Evolutionary conservation across 768 basidiomycete genomes (phyloP), one percentile per base, ranked within the genome.

Genomic region (Trametopsis cervina): DNA sequence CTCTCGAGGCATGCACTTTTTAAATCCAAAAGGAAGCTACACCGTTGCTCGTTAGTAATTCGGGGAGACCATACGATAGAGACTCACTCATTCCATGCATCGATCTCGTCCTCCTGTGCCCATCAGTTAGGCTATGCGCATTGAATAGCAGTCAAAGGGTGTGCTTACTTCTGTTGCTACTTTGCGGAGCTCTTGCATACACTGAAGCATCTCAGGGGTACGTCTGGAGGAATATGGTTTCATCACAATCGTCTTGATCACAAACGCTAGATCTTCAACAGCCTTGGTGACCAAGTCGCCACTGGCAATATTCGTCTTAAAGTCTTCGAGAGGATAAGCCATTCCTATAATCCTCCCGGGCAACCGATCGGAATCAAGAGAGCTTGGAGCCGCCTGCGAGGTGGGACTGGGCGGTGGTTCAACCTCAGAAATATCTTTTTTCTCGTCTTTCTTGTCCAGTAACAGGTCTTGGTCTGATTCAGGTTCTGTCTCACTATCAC

Each of bases 251-350:
- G 90, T 85, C 49, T 71, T 69, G 39, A 93, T 77, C 9, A 92
- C 83, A 13, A 63, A 72, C 11, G 74, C 79, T 40, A 94, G 64
- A 63, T 93, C 92, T 56, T 85, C 81, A 6, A 91, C 85, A 0
- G 89, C 90, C 65, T 94, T 91, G 12, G 76, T 79, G 33, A 93
- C 88, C 17, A 91, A 68, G 62, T 91, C 90, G 0, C 89, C 89
- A 45, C 74, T 74, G 22, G 70, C 73, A 26, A 88, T 66, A 59
- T 89, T 86, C 56, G 73, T 69, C 51, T 70, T 68, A 68, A 94
- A 96, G 63, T 95, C 92, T 40, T 70, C 69, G 44, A 94, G 68
- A 1, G 92, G 92, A 54, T 73, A 71, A 0, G 82, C 79, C 33
- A 72, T 77, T 7, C 89, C 86, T 33, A 95, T 79, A 44, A 94